A percentile compares a stretch with the other conserved stretches of the same genome.
Conservation (phyloP, 2,329 filamentous ascomycete genomes). For the Geoglossum cookeanum region DNA sequence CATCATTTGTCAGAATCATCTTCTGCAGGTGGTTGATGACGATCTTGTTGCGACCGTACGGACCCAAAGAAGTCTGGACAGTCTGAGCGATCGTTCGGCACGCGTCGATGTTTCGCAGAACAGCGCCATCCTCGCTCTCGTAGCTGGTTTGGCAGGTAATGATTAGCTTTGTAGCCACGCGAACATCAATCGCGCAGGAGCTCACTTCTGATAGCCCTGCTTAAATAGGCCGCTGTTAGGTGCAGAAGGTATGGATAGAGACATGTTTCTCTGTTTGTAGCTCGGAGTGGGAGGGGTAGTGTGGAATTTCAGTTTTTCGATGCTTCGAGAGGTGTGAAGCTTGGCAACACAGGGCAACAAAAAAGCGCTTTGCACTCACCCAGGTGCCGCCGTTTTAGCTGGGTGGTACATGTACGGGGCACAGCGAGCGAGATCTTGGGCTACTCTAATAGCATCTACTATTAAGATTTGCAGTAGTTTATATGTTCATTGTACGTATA, state of each 20-base stretch:
- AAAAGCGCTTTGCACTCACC: too few relatives aligned
- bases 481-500: not conserved
- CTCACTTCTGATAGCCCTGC: slow-evolving; percentile 85
- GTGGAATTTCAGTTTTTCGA: not conserved
- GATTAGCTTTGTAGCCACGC: not conserved
- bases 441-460: not conserved
- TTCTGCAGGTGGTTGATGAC: slow-evolving; percentile 99
- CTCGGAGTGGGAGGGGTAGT: not conserved
- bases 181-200: slow-evolving; percentile 14
- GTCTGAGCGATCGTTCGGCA: slow-evolving; percentile 91
- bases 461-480: not conserved
- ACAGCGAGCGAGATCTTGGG: too few relatives aligned
- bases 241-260: slow-evolving; percentile 84
- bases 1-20: slow-evolving; percentile 97
- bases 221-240: slow-evolving; percentile 92
- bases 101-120: slow-evolving; percentile 95
- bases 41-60: slow-evolving; percentile 97
- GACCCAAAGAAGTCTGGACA: slow-evolving; percentile 89
- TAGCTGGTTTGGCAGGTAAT: slow-evolving; percentile 45
- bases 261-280: slow-evolving; percentile 40
- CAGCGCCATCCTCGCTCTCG: slow-evolving; percentile 95
- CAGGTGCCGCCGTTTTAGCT: too few relatives aligned
- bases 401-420: not conserved
- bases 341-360: not conserved
- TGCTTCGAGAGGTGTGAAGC: not conserved